These are phyloP conservation scores for Fusarium pilosicola DNA, from an alignment of 2,329 filamentous ascomycete species.

Conservation along the genomic window DNA sequence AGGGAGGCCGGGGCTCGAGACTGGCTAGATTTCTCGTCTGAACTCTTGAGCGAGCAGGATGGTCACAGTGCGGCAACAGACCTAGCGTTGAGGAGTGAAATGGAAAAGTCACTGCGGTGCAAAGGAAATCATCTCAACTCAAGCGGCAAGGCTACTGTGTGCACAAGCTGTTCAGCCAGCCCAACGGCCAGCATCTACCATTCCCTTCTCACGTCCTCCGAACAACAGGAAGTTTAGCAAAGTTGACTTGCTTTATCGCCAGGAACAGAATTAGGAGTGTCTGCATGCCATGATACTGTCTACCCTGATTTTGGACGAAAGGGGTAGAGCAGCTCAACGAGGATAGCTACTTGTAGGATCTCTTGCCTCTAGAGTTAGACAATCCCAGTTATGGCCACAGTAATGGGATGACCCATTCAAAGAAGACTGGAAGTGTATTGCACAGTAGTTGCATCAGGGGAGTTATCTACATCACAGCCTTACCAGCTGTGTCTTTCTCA, in stretches of 20 bases:
- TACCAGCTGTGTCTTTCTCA: background rate
- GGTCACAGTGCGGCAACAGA: background rate
- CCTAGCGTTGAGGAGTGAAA: background rate
- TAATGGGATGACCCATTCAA: fast-evolving
- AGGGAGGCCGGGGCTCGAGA: background rate
- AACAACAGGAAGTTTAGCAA: fast-evolving
- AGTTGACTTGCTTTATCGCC: fast-evolving
- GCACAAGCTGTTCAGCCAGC: too few species aligned
- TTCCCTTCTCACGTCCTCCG: fast-evolving
- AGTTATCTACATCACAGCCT: fast-evolving
- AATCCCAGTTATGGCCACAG: fast-evolving
- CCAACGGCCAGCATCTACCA: background rate
- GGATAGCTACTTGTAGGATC: fast-evolving
- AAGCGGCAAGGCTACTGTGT: background rate
- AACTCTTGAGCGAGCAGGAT: background rate
- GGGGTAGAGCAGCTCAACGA: background rate
- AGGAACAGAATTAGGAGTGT: background rate
- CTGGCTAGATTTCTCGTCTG: background rate
- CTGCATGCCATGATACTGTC: background rate
- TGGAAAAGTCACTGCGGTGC: background rate
- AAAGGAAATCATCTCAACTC: background rate
- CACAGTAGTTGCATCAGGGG: fast-evolving
- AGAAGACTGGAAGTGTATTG: background rate
- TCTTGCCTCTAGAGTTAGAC: fast-evolving
- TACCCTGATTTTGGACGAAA: background rate